Percentiles rank a stretch among this genome's conserved stretches.
phyloP scores from a whole-genome alignment of 164 flowering plant species.

The Dillenia turbinata region DNA sequence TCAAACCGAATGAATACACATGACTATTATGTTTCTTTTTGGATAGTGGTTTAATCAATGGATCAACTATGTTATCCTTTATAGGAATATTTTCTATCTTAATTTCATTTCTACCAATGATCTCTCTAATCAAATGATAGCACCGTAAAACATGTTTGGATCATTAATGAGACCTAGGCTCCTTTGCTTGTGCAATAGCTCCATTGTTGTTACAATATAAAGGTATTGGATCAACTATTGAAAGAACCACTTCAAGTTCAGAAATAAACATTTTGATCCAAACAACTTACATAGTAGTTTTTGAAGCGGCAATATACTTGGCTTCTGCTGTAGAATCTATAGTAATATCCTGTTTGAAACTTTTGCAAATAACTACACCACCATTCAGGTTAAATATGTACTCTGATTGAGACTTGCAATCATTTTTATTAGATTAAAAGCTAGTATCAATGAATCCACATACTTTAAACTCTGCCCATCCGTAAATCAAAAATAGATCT shows the following conservation, averaged over 20 bases:
- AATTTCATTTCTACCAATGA: neutral
- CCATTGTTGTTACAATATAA: neutral
- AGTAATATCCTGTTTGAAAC: too few species aligned
- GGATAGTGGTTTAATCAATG: neutral
- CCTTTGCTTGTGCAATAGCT: too few species aligned
- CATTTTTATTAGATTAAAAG: too few species aligned
- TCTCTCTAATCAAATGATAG: neutral
- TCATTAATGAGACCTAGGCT: neutral
- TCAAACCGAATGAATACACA: too few species aligned
- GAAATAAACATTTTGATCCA: conserved; percentile 4
- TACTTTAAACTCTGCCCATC: neutral
- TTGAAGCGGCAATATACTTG: conserved; percentile 3
- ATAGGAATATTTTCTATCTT: neutral
- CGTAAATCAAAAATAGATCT: neutral
- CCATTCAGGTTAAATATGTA: neutral
- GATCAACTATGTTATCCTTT: neutral
- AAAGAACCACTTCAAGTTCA: too few species aligned
- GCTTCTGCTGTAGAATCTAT: neutral
- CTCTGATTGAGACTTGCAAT: too few species aligned
- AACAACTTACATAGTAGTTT: conserved; percentile 3
- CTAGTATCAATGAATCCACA: too few species aligned
- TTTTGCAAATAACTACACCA: too few species aligned
- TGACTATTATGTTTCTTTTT: neutral
- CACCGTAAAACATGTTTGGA: neutral
- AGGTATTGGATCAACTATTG: neutral